phyloP scores from a whole-genome alignment of 305 asterid genomes.

The Coffea humblotiana region DNA sequence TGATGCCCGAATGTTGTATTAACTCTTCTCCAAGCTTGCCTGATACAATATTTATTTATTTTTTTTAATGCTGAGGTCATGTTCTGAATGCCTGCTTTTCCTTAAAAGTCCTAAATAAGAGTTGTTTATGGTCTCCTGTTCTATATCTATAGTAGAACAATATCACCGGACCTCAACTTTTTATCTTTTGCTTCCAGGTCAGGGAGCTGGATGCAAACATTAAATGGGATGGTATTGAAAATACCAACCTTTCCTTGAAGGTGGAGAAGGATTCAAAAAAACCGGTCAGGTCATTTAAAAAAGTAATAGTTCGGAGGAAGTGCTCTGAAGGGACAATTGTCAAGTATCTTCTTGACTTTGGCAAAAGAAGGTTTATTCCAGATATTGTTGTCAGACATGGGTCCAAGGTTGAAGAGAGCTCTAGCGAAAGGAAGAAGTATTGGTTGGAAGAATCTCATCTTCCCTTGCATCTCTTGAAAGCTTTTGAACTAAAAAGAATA shows the following conservation, averaged over 20 bases:
- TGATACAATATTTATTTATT: not conserved
- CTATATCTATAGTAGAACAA: not conserved
- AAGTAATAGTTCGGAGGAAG: conserved; percentile 74
- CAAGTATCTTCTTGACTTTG: conserved; percentile 92
- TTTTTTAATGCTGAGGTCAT: not conserved
- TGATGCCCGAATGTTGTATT: conserved; percentile 4
- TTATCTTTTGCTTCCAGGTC: conserved; percentile 44
- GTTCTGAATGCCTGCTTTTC: conserved; percentile 2
- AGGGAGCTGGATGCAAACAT: conserved; percentile 89
- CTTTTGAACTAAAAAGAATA: conserved; percentile 76
- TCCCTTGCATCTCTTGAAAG: conserved; percentile 83
- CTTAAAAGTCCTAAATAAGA: not conserved
- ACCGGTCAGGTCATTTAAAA: conserved; percentile 70
- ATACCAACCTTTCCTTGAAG: conserved; percentile 41
- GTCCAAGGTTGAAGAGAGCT: conserved; percentile 57
- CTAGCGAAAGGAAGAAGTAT: conserved; percentile 63
- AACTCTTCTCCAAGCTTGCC: not conserved
- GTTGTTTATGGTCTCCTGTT: not conserved
- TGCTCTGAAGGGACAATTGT: conserved; percentile 53
- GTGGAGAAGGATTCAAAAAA: conserved; percentile 59
- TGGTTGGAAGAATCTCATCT: conserved; percentile 85
- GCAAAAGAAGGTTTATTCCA: conserved; percentile 88
- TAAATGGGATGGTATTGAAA: conserved; percentile 80
- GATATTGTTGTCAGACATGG: conserved; percentile 75
- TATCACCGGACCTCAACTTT: not conserved